Evolutionary conservation across 352 stramenopile species (phyloP).

Genomic region (Achlya hypogyna): DNA sequence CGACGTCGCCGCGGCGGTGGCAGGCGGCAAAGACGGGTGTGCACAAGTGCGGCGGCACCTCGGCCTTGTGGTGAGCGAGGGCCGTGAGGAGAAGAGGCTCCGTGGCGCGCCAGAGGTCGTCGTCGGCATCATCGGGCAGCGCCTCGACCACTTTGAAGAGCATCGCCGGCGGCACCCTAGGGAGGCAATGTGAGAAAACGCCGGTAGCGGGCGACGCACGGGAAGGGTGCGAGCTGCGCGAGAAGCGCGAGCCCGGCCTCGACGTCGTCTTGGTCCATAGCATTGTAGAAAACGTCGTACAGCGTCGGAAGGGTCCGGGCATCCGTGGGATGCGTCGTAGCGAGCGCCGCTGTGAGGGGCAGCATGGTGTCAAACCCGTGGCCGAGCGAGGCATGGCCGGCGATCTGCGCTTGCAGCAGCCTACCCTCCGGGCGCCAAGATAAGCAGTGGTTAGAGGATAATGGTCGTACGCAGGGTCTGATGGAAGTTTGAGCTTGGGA

Average conservation of each 20-base stretch:
- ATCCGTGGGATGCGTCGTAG: not conserved
- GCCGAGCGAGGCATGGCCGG: not conserved
- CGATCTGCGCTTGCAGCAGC: not conserved
- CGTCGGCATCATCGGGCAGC: not conserved
- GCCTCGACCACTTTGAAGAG: not conserved
- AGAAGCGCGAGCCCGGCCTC: not conserved
- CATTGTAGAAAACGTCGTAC: not conserved
- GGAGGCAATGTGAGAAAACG: not conserved
- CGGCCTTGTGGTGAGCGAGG: not conserved
- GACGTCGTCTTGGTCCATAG: not conserved
- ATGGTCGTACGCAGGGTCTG: not conserved
- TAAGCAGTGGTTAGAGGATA: not conserved
- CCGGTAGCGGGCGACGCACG: not conserved
- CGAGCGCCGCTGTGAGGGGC: not conserved
- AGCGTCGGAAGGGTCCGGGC: not conserved
- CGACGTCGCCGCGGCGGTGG: not conserved
- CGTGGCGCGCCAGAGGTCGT: not conserved
- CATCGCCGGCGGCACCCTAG: not conserved
- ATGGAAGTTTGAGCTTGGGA: slow-evolving; percentile 3
- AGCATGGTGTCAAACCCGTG: not conserved
- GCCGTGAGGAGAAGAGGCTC: not conserved
- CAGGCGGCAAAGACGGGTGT: not conserved
- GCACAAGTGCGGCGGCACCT: not conserved
- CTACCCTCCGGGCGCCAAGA: not conserved
- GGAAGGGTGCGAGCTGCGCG: not conserved